Evolutionary conservation across 1,284 basidiomycete genomes (phyloP), one percentile per base, ranked within the genome.

Genomic region (Tilletia caries): DNA sequence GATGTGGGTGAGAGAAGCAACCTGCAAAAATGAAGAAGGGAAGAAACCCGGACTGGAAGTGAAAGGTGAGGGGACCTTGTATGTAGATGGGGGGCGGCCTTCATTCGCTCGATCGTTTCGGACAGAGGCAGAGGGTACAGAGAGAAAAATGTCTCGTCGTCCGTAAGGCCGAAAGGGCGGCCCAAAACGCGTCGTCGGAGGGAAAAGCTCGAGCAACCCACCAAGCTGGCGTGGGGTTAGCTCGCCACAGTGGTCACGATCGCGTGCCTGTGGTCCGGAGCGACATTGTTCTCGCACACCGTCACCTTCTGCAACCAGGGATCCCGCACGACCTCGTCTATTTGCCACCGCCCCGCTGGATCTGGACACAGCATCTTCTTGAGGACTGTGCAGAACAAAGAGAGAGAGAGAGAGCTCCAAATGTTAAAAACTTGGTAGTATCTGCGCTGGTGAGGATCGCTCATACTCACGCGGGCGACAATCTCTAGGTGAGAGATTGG

Each of bases 311-410:
- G 25, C 27, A 97, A 85, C 95, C 95, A 98, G 65, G 89, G 82
- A 80, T 97, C 90, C 76, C 87, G 87, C 71, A 95, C 86, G 65
- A 92, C 88, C 66, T 95, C 92, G 75, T 98, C 95, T 76, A 95
- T 91, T 66, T 88, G 86, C 76, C 86, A 87, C 29, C 95, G 87
- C 54, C 87, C 85, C 85, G 92, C 91, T 20, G 95, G 93, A 81
- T 97, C 91, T 0, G 95, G 95, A 80, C 96, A 93, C 65, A 98
- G 88, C 95, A 98, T 98, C 86, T 90, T 90, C 79, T 95, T 90
- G 73, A 98, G 88, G 73, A 98, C 32, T 48, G 41, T 15, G 29
- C 4, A 27, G 32, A 15, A 33, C 5, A 62, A 33, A 37, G n/a
- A n/a, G n/a, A 10, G 29, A 37, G n/a, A 18, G 32, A 13, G 10